phyloP scores from a whole-genome alignment of 2,329 filamentous ascomycete species.

The Fusarium sp. region DNA sequence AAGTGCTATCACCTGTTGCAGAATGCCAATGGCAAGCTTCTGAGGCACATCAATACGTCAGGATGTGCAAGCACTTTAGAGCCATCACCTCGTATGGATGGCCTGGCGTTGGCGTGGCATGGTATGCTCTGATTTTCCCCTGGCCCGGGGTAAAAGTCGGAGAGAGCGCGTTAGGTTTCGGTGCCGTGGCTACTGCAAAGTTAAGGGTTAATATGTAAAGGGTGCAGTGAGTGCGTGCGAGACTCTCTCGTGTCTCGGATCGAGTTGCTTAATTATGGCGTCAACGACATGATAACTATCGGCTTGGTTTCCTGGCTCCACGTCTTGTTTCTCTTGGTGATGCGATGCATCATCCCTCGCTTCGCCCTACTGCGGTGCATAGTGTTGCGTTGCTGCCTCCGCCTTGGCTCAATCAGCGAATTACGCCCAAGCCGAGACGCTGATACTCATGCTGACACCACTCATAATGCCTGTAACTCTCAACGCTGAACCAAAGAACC shows the following conservation, averaged over 20 bases:
- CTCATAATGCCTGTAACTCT: slow-evolving; percentile 23
- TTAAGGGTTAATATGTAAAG: slow-evolving; percentile 20
- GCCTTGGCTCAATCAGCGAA: slow-evolving; percentile 16
- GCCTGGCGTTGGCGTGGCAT: not conserved
- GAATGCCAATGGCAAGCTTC: slow-evolving; percentile 22
- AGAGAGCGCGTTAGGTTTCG: slow-evolving; percentile 21
- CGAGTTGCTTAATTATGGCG: slow-evolving; percentile 27
- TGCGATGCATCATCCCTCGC: slow-evolving; percentile 38
- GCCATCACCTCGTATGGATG: slow-evolving; percentile 5
- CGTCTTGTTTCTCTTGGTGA: slow-evolving; percentile 24
- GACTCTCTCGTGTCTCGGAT: slow-evolving; percentile 32
- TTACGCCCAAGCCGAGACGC: slow-evolving; percentile 22
- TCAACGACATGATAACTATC: slow-evolving; percentile 18
- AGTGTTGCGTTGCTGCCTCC: slow-evolving; percentile 29
- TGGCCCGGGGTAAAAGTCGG: slow-evolving; percentile 6
- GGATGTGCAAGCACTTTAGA: slow-evolving; percentile 40
- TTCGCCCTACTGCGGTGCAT: slow-evolving; percentile 27
- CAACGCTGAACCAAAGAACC: slow-evolving; percentile 16
- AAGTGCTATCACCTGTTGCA: slow-evolving; percentile 23
- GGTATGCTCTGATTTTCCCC: not conserved
- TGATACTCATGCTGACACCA: slow-evolving; percentile 23
- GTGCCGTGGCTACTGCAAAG: slow-evolving; percentile 22
- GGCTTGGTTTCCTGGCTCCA: slow-evolving; percentile 6
- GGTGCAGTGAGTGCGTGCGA: slow-evolving; percentile 6
- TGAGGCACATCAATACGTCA: slow-evolving; percentile 13